Percentiles rank a stretch among this genome's conserved stretches.
phyloP scores from a whole-genome alignment of 768 basidiomycete species.

The Lentinula edodes region DNA sequence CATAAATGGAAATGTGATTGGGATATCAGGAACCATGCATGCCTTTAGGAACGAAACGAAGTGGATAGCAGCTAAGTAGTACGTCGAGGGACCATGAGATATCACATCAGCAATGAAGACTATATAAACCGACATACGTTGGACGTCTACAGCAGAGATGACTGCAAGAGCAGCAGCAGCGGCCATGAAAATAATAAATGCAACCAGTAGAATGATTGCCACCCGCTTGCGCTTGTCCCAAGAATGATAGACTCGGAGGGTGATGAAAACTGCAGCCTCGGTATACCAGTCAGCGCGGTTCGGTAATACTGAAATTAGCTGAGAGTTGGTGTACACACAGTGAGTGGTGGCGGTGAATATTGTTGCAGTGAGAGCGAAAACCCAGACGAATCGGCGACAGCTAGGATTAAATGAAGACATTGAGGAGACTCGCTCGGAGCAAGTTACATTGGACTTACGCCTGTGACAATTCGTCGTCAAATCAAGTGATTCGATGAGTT shows the following conservation, averaged over 20 bases:
- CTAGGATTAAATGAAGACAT: neutral
- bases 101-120: no score
- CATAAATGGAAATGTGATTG: neutral
- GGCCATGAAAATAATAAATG: neutral
- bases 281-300: neutral
- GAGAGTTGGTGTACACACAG: neutral
- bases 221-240: constrained; percentile 8
- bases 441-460: neutral
- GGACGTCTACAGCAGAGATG: neutral
- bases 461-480: neutral
- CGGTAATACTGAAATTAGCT: no score
- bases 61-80: neutral
- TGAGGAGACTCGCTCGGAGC: neutral
- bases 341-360: constrained; percentile 6
- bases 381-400: constrained; percentile 8
- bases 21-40: neutral
- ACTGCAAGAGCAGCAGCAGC: neutral
- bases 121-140: neutral
- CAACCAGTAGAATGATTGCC: neutral
- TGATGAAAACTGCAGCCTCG: constrained; percentile 1
- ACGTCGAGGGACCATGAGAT: neutral
- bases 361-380: constrained; percentile 3
- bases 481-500: neutral
- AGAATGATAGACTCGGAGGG: constrained; percentile 4
- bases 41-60: neutral